These are phyloP conservation scores for Boletus speciosus DNA, from an alignment of 768 basidiomycete genomes.

Conservation along the genomic window DNA sequence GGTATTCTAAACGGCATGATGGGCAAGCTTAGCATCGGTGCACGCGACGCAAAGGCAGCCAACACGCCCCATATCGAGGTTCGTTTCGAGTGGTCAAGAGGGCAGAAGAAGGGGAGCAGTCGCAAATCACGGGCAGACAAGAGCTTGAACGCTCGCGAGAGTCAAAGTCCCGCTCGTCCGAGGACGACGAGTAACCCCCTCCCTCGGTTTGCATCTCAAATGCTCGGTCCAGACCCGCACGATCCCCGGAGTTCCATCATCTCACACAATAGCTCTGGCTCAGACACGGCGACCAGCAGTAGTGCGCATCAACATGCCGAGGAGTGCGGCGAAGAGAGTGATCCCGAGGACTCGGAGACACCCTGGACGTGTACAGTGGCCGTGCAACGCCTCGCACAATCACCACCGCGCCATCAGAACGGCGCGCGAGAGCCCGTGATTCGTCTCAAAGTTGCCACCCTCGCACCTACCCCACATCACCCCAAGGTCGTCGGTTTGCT, in stretches of 20 bases:
- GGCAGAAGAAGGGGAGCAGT: conserved; percentile 19
- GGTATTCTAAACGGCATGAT: conserved; percentile 46
- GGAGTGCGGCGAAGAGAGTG: conserved; percentile 76
- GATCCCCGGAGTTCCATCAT: conserved; percentile 38
- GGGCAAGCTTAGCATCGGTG: conserved; percentile 34
- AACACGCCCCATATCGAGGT: conserved; percentile 54
- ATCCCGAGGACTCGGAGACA: conserved; percentile 94
- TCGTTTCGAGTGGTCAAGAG: conserved; percentile 74
- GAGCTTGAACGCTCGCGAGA: conserved; percentile 7
- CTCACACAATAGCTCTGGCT: conserved; percentile 39
- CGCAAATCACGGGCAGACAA: conserved; percentile 23
- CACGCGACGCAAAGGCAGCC: conserved; percentile 20
- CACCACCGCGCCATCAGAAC: conserved; percentile 5
- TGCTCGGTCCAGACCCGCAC: conserved; percentile 6
- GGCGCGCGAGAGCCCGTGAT: conserved; percentile 16
- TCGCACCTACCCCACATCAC: conserved; percentile 92
- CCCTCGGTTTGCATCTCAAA: conserved; percentile 8
- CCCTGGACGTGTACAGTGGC: conserved; percentile 91
- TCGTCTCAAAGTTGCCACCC: conserved; percentile 71
- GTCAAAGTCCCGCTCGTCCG: conserved; percentile 12
- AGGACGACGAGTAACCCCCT: conserved; percentile 4
- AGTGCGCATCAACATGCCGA: conserved; percentile 21
- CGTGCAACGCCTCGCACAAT: conserved; percentile 43
- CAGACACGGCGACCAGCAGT: conserved; percentile 29
- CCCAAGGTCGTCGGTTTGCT: conserved; percentile 91